Evolutionary conservation across 441 rosid species (phyloP).

Genomic region (Erodium trifolium): DNA sequence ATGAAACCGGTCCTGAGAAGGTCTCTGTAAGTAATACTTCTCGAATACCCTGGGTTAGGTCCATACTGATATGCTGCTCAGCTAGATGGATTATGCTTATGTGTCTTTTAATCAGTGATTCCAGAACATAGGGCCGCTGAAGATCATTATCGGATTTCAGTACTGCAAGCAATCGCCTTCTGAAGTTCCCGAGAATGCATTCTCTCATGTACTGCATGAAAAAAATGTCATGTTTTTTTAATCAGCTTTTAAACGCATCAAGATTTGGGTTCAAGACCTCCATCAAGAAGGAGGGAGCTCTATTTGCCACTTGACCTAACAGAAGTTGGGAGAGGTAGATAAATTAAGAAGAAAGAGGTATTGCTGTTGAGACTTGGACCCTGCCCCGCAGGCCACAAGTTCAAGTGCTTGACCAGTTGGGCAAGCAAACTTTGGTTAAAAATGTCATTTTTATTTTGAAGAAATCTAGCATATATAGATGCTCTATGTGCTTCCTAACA

Average conservation of each 20-base stretch:
- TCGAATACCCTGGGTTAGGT: conserved; percentile 86
- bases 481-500: neutral
- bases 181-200: conserved; percentile 92
- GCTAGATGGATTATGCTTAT: conserved; percentile 87
- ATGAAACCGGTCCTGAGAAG: conserved; percentile 86
- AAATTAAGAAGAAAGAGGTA: too few relatives aligned
- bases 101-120: conserved; percentile 76
- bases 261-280: too few relatives aligned
- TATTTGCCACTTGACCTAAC: too few relatives aligned
- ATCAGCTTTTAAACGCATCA: too few relatives aligned
- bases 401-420: too few relatives aligned
- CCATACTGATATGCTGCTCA: conserved; percentile 99
- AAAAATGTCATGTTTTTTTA: neutral
- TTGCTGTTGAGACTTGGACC: too few relatives aligned
- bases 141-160: conserved; percentile 90
- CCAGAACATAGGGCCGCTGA: conserved; percentile 83
- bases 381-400: too few relatives aligned
- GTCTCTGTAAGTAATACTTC: conserved; percentile 85
- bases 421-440: too few relatives aligned
- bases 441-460: neutral
- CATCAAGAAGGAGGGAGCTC: too few relatives aligned
- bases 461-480: neutral
- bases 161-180: conserved; percentile 74
- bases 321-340: too few relatives aligned
- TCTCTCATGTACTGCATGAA: conserved; percentile 95